Base-by-base conservation (phyloP, 139 green algal genomes). In the Pseudopediastrum boryanum region DNA sequence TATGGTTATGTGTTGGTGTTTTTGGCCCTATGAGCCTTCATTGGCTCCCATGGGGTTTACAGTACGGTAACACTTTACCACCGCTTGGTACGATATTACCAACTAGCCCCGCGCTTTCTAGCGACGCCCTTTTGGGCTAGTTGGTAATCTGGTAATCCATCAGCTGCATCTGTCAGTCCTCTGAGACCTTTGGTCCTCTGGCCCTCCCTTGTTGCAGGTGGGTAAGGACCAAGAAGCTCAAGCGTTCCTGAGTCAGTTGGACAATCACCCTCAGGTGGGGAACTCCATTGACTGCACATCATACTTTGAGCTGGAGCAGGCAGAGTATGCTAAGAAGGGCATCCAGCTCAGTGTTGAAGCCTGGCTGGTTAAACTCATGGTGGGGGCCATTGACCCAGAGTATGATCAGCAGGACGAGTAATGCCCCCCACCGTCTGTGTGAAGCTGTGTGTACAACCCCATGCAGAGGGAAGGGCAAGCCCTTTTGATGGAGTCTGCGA, bases 331-430 rank as follows among this genome's bases (percentile, higher is more conserved):
- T 4, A 33, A 35, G 62, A 81, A 74, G 74, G 62, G 62, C 44
- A 63, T 81, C 44, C 56, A 10, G 5, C 58, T 81, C 41, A 65
- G 41, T 42, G 61, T 74, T 13, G 74, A 74, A 36, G 74, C 74
- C 1, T 81, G 74, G 74, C 62, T 81, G 62, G 59, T 81, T 33
- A 81, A 81, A 27, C 62, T 81, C 3, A 81, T 81, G 74, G 74
- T 72, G 23, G 41, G 64, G 27, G 10, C 29, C 6, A 39, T 68
- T 31, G 61, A n/a, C 31, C 38, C 63, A 21, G 4, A 8, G 23
- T 44, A 58, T 9, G 35, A 72, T 19, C 35, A 43, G 38, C 35
- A 72, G 8, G 23, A 50, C 39, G 27, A 50, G 31, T 16, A 62
- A n/a, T n/a, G n/a, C n/a, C n/a, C n/a, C n/a, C n/a, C n/a, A n/a